Evolutionary conservation across 1,139 yeast species (phyloP).

Genomic region (Taphrina populina): DNA sequence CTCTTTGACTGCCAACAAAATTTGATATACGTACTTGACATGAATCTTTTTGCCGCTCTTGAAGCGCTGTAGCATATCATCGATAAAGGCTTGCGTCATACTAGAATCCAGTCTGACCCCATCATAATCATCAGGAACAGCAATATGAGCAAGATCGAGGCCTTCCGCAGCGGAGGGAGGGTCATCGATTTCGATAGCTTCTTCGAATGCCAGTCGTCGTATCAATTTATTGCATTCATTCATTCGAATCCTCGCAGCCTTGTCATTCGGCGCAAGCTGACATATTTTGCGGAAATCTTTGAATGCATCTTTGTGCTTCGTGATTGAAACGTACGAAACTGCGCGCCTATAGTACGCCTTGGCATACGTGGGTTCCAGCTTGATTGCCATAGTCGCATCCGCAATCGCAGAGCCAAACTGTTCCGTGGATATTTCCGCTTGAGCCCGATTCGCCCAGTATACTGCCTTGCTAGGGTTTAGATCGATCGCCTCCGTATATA

Average conservation of each 20-base stretch:
- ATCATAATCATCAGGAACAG: slow-evolving; percentile 59
- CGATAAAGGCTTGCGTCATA: slow-evolving; percentile 57
- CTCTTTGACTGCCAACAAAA: slow-evolving; percentile 62
- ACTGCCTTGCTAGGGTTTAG: slow-evolving; percentile 67
- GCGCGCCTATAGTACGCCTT: slow-evolving; percentile 78
- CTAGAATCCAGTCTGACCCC: slow-evolving; percentile 58
- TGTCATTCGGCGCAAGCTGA: slow-evolving; percentile 65
- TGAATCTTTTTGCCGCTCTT: slow-evolving; percentile 72
- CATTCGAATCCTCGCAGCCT: slow-evolving; percentile 61
- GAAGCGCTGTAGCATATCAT: slow-evolving; percentile 65
- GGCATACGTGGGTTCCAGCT: slow-evolving; percentile 62
- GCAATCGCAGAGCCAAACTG: slow-evolving; percentile 78
- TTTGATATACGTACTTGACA: slow-evolving; percentile 78
- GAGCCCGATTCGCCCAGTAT: slow-evolving; percentile 83
- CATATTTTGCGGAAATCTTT: slow-evolving; percentile 67
- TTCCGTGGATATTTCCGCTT: slow-evolving; percentile 80
- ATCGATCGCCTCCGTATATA: slow-evolving; percentile 76
- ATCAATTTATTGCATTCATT: slow-evolving; percentile 66
- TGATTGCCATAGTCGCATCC: slow-evolving; percentile 73
- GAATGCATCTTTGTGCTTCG: slow-evolving; percentile 73
- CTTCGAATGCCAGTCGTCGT: slow-evolving; percentile 76
- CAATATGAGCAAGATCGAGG: slow-evolving; percentile 39
- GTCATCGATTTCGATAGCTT: slow-evolving; percentile 76
- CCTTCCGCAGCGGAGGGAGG: slow-evolving; percentile 45
- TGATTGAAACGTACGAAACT: slow-evolving; percentile 71